These are phyloP conservation scores for Tuber brumale DNA, from an alignment of 495 filamentous ascomycete genomes.

Conservation along the genomic window DNA sequence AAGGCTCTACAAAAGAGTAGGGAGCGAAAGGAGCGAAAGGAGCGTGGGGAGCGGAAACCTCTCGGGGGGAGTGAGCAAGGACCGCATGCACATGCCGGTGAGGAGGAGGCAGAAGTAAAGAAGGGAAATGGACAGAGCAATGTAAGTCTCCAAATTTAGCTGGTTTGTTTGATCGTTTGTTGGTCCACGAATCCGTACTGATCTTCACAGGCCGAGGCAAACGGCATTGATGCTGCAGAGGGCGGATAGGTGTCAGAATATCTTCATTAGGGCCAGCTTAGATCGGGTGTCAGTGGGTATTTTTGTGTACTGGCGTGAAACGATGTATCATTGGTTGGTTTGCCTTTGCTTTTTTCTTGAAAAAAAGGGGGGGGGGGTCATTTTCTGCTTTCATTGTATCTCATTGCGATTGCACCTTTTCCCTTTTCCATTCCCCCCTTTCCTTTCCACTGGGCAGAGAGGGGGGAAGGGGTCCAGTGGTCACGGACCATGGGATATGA, in stretches of 20 bases:
- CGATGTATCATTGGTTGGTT: not conserved
- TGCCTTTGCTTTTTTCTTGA: constrained; percentile 13
- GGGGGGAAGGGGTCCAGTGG: not conserved
- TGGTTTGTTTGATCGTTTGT: constrained; percentile 18
- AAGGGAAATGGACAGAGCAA: constrained; percentile 18
- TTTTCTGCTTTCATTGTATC: constrained; percentile 28
- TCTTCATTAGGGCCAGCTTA: constrained; percentile 14
- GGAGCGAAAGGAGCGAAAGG: constrained; percentile 29
- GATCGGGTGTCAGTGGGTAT: constrained; percentile 21
- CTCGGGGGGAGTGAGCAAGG: constrained; percentile 31
- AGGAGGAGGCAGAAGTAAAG: constrained; percentile 24
- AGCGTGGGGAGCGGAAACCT: not conserved
- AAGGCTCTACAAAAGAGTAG: constrained; percentile 53
- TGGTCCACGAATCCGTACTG: constrained; percentile 5
- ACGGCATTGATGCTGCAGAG: constrained; percentile 17
- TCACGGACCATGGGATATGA: constrained; percentile 7
- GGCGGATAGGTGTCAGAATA: constrained; percentile 28
- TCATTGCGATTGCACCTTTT: constrained; percentile 22
- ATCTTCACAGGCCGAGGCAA: constrained; percentile 7
- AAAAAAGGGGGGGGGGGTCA: constrained; percentile 24
- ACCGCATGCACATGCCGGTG: constrained; percentile 35
- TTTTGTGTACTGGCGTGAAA: not conserved
- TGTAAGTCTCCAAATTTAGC: constrained; percentile 1
- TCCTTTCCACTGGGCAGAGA: not conserved
- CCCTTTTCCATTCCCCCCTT: not conserved